phyloP scores from a whole-genome alignment of 306 rosid genomes.

The Lathyrus oleraceus region DNA sequence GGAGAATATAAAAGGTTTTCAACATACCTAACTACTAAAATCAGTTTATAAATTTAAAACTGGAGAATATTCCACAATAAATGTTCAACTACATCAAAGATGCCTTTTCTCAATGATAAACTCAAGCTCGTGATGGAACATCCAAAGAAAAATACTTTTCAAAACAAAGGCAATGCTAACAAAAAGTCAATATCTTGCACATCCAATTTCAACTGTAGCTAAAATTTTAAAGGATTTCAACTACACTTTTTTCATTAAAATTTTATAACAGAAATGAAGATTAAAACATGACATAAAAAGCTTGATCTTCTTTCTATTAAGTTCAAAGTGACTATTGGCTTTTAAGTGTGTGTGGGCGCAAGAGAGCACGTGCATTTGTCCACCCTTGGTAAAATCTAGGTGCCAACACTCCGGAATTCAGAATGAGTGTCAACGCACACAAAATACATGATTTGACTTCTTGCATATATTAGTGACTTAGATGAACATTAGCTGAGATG shows the following conservation, averaged over 20 bases:
- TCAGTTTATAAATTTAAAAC: constrained; percentile 10
- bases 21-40: neutral
- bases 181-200: neutral
- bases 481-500: constrained; percentile 13
- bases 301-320: neutral
- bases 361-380: neutral
- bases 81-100: neutral
- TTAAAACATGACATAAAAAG: neutral
- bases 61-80: neutral
- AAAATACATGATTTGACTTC: neutral
- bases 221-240: constrained; percentile 10
- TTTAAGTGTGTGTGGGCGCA: neutral
- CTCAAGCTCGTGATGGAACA: neutral
- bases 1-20: neutral
- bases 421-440: neutral
- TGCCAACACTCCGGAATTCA: neutral
- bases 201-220: neutral
- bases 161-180: neutral
- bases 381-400: neutral
- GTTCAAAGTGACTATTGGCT: neutral
- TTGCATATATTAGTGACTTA: constrained; percentile 5
- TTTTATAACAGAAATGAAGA: neutral
- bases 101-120: neutral
- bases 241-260: neutral
- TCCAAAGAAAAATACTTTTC: constrained; percentile 12